These are phyloP conservation scores for Ampelocalamus luodianensis DNA, from an alignment of 176 grass and related monocot genomes.

Conservation along the genomic window DNA sequence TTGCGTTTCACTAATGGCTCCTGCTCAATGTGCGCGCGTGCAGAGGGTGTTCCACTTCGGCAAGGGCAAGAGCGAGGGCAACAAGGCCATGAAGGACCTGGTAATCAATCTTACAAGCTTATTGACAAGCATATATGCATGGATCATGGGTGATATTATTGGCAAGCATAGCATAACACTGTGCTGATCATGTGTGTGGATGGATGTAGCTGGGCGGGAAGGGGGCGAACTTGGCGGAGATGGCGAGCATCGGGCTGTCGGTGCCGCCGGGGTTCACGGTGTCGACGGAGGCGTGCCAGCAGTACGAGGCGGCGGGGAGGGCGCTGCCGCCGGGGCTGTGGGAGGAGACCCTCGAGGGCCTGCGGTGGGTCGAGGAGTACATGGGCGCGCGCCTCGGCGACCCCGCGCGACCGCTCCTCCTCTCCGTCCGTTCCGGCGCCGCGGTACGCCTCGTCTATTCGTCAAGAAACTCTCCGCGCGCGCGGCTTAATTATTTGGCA, in stretches of 20 bases:
- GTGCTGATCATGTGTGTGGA: background rate
- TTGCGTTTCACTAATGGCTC: constrained; percentile 61
- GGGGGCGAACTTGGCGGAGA: constrained; percentile 97
- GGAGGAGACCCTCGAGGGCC: constrained; percentile 85
- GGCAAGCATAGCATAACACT: background rate
- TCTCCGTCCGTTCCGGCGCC: constrained; percentile 97
- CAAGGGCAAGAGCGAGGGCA: constrained; percentile 97
- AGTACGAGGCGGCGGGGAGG: constrained; percentile 73
- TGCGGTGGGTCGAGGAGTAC: constrained; percentile 72
- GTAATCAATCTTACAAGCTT: constrained; percentile 40
- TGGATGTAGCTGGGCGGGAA: constrained; percentile 75
- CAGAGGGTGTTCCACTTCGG: constrained; percentile 98
- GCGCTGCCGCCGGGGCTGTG: constrained; percentile 70
- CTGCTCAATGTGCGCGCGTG: constrained; percentile 34
- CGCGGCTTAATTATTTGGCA: too few species aligned
- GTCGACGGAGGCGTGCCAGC: constrained; percentile 92
- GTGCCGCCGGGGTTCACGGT: constrained; percentile 98
- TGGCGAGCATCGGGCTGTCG: constrained; percentile 97
- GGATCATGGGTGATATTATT: background rate
- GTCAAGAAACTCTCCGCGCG: background rate
- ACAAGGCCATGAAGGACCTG: constrained; percentile 94
- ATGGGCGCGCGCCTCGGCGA: constrained; percentile 83
- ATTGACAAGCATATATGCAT: background rate
- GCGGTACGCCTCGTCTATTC: constrained; percentile 44
- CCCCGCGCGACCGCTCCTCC: constrained; percentile 72